Evolutionary conservation across 345 rosid species (phyloP).

Genomic region (Eucalyptus marginata): DNA sequence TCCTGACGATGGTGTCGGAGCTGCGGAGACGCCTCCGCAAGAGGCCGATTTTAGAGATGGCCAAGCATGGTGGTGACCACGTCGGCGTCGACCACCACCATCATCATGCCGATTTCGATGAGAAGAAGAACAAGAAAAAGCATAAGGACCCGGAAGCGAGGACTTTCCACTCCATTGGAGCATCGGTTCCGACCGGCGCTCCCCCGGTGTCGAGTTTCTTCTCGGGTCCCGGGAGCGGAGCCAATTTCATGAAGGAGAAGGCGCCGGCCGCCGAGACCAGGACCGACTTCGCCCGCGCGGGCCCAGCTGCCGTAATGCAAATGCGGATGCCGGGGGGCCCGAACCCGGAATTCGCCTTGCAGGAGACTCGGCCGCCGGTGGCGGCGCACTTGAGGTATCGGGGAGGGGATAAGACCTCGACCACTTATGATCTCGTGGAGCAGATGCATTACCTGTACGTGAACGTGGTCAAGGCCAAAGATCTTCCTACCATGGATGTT

Average conservation of each 20-base stretch:
- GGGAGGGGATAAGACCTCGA: conserved; percentile 23
- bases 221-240: background rate
- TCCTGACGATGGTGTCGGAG: background rate
- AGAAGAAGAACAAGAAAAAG: background rate
- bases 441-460: conserved; percentile 39
- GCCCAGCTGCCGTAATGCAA: conserved; percentile 6
- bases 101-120: background rate
- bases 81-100: background rate
- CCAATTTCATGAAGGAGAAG: background rate
- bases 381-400: conserved; percentile 26
- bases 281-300: conserved; percentile 17
- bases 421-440: conserved; percentile 40
- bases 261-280: conserved; percentile 7
- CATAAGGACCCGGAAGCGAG: background rate
- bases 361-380: conserved; percentile 27
- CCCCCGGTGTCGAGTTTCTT: background rate
- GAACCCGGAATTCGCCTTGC: conserved; percentile 23
- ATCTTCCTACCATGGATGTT: conserved; percentile 22
- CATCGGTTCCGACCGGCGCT: background rate
- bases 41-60: background rate
- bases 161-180: conserved; percentile 3
- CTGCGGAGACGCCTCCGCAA: background rate
- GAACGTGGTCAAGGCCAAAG: conserved; percentile 34
- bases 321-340: conserved; percentile 18
- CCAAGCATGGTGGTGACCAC: background rate